Base-by-base conservation (phyloP, 441 rosid species). In the Syzygium malaccense region DNA sequence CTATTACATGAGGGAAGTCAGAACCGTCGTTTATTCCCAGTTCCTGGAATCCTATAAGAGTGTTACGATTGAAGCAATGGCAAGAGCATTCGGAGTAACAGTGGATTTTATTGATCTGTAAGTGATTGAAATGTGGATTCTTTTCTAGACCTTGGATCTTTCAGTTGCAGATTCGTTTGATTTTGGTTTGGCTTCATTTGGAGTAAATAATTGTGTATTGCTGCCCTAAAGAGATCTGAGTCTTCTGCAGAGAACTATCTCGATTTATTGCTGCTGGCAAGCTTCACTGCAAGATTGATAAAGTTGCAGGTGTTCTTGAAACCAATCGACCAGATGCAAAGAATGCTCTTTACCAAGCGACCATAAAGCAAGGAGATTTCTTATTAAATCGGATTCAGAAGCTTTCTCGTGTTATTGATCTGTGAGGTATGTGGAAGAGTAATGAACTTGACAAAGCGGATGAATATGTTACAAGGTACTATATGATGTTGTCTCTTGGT, bases 231-330 rank as follows among this genome's bases (percentile, higher is more conserved):
- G 28, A 14, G 48, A 56, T 85, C 49, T 1, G 8, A 85, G 49
- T 55, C 57, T 23, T 64, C 17, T 87, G 54, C 95, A 98, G 99
- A 96, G 99, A 98, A 92, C 94, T 97, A 37, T 98, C 99, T 7
- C 95, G 96, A 14, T 98, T 97, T 86, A 97, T 98, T 78, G 98
- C 99, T 13, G 99, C 98, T 14, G 99, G 99, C 87, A 98, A 97
- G 92, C 98, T 98, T 89, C 99, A 98, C 88, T 97, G 99, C 96
- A 97, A 96, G 96, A 97, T 98, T 87, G 99, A 98, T 90, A 98
- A 98, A 92, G 99, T 98, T 88, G 98, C 98, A n/a, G 99, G 99
- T 87, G 99, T 98, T 90, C 95, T 98, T 23, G 99, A 98, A 92
- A 98, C 99, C 3, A 96, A 96, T 91, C 96, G 97, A 32, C 99